Base-by-base conservation (phyloP, 805 yeast species). In the Debaryomyces prosopidis region DNA sequence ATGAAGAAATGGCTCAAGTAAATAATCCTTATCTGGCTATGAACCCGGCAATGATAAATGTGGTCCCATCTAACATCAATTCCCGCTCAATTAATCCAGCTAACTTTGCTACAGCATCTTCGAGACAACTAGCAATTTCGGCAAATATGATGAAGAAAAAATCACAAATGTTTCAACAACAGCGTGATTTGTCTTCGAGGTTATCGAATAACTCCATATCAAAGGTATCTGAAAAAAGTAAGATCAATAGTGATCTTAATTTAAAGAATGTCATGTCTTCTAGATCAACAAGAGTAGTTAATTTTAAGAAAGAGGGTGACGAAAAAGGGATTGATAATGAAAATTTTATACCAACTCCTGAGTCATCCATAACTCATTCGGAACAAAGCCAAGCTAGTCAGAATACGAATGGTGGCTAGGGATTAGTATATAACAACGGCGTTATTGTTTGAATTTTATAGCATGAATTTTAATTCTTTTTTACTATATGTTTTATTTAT, bases 121-220 rank as follows among this genome's bases (percentile, higher is more conserved):
- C 51, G 11, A 51, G 71, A 14, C 72, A 66, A 43, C 70, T 64
- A 41, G 61, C 63, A 11, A 59, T 59, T 14, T 63, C 66, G 43
- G 60, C 66, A 9, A 53, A 59, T 27, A 65, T 66, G 69, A 63
- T 63, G 69, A 54, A 56, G 46, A 66, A 66, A 47, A 56, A 64
- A 43, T 54, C 59, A 14, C 66, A 60, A 46, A 49, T 66, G 52
- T 55, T 47, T 36, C 54, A 50, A 14, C 49, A 45, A 16, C 47
- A 36, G 26, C 34, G 19, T 16, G 52, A 54, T 38, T 26, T 17
- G 20, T 4, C 18, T 27, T 2, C 34, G 2, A 28, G 14, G 16
- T 36, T 19, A 10, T 15, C 27, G 4, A 35, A 39, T 17, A 30
- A 37, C 8, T 39, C 46, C 3, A 30, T 51, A 11, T 34, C 40